Base-by-base conservation (phyloP, 768 basidiomycete genomes). In the Russula griseocarnosa region DNA sequence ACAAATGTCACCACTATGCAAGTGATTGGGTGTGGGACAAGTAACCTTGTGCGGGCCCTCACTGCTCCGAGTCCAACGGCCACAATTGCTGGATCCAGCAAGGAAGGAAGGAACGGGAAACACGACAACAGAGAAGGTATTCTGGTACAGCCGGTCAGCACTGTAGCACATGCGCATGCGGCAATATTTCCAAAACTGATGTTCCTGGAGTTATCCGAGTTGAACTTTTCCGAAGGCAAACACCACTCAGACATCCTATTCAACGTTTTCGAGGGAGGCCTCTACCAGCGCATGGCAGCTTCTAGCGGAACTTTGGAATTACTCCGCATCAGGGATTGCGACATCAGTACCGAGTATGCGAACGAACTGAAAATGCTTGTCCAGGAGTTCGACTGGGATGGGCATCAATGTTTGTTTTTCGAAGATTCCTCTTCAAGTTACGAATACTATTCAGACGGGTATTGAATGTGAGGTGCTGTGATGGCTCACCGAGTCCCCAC, bases 1-100 rank as follows among this genome's bases (percentile, higher is more conserved):
- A 52, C 22, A n/a, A 47, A 63, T 44, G 8, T 63, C 3, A 53
- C 58, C n/a, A 42, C 46, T 3, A 38, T 64, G 34, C 14, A 59
- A 16, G 52, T 28, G n/a, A 38, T 13, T 20, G 63, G 52, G 22
- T 26, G 11, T 2, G 63, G 57, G 28, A 40, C 63, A 7, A 49
- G 44, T 8, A 20, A n/a, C 11, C 58, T 64, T 10, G 52, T 64
- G 18, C 26, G 16, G 28, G 38, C 14, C 13, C 58, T 64, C 52
- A 58, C 56, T 26, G 42, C 57, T 36, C 52, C 51, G 3, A n/a
- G n/a, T n/a, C n/a, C n/a, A n/a, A 53, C 18, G 30, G 24, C 5
- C 22, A 22, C 32, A 11, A 18, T 20, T n/a, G n/a, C 42, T 5
- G 1, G 28, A 16, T 16, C 30, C 20, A 1, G 40, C 34, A 53